Evolutionary conservation across 106 monocot species (phyloP).

Genomic region (Platanthera guangdongensis): DNA sequence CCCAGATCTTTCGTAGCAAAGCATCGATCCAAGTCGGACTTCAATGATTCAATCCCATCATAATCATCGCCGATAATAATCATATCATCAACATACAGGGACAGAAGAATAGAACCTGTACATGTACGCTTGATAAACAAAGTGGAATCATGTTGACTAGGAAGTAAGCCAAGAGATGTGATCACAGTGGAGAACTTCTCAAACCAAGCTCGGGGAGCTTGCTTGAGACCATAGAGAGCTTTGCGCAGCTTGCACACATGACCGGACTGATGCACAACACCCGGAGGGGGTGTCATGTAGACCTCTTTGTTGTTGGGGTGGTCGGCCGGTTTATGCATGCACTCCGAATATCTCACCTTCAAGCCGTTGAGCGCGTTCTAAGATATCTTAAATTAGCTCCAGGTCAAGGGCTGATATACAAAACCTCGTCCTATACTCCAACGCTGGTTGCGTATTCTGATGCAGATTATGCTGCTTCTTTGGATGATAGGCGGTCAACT

Average conservation of each 20-base stretch:
- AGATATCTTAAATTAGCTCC: no score
- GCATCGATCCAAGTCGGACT: neutral
- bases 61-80: no score
- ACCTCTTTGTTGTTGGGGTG: neutral
- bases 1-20: neutral
- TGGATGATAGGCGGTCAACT: no score
- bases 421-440: no score
- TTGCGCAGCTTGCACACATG: neutral
- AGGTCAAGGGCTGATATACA: no score
- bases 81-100: neutral
- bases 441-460: no score
- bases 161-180: neutral
- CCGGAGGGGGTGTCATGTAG: neutral
- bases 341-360: no score
- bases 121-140: neutral
- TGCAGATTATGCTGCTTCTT: no score
- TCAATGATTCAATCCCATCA: neutral
- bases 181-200: neutral
- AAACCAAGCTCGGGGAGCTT: neutral
- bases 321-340: no score
- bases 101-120: neutral
- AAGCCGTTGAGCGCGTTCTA: no score
- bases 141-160: neutral
- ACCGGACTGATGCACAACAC: neutral
- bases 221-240: neutral